Percentiles rank a stretch among this genome's conserved stretches.
Conservation (phyloP, 495 filamentous ascomycete genomes). For the Articulospora tetracladia region DNA sequence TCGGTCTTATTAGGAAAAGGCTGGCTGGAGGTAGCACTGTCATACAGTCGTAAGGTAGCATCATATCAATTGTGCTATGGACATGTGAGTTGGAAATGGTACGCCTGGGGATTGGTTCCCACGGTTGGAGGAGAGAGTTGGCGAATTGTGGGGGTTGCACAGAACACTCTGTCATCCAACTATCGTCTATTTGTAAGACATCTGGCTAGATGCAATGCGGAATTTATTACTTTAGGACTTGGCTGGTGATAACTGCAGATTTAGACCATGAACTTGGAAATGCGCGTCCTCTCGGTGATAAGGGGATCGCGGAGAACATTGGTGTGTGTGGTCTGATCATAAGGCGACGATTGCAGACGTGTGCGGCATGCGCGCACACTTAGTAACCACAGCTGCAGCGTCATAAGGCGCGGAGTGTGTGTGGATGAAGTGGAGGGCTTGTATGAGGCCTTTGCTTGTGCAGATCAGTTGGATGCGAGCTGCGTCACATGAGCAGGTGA, state of each 20-base stretch:
- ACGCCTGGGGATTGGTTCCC: background rate
- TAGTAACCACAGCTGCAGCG: background rate
- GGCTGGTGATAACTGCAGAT: background rate
- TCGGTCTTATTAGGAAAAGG: background rate
- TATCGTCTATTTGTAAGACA: background rate
- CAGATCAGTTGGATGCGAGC: background rate
- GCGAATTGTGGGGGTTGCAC: background rate
- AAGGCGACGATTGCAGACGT: background rate
- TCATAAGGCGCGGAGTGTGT: background rate
- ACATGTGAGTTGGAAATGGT: background rate
- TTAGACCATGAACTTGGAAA: background rate
- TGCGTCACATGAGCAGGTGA: background rate
- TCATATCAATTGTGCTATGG: background rate
- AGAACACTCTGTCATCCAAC: background rate
- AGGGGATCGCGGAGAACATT: no score
- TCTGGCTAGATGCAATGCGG: background rate
- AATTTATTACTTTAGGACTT: no score
- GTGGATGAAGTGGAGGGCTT: background rate
- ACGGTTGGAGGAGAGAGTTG: background rate
- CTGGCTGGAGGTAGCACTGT: background rate
- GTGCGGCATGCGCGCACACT: background rate
- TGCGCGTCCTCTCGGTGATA: background rate
- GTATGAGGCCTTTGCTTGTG: background rate
- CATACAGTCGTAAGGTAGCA: background rate
- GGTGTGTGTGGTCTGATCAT: background rate